Conservation (phyloP, 345 rosid genomes). For the Dipteronia dyeriana region DNA sequence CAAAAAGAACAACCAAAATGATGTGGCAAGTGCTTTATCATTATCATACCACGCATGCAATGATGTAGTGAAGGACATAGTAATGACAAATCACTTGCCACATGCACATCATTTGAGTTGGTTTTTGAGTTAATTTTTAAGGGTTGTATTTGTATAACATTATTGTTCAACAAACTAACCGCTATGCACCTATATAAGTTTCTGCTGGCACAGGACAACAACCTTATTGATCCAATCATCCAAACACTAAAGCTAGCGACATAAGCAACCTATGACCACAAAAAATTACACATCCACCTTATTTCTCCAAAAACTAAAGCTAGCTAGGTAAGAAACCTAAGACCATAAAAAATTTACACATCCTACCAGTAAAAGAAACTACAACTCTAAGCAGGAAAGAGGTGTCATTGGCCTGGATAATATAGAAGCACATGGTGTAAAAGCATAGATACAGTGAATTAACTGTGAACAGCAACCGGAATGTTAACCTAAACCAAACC, state of each 20-base stretch:
- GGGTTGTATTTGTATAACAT: no score
- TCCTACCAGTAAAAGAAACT: neutral
- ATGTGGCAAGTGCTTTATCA: no score
- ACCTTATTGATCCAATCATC: no score
- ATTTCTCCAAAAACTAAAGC: neutral
- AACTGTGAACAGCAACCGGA: neutral
- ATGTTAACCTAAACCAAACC: neutral
- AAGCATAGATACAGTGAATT: neutral
- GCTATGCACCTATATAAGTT: neutral
- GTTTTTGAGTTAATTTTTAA: no score
- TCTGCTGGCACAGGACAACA: neutral
- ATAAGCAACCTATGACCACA: no score
- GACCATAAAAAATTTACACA: neutral
- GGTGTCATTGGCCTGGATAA: neutral
- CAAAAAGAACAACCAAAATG: no score
- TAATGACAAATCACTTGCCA: no score
- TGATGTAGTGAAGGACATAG: no score
- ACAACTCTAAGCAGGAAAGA: neutral
- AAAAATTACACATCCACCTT: neutral
- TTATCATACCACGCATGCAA: no score
- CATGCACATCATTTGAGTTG: no score
- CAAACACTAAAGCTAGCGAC: no score
- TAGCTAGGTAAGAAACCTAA: neutral
- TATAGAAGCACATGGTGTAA: neutral
- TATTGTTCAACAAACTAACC: neutral